Conservation (phyloP, 345 rosid species). For the Microthlaspi erraticum region DNA sequence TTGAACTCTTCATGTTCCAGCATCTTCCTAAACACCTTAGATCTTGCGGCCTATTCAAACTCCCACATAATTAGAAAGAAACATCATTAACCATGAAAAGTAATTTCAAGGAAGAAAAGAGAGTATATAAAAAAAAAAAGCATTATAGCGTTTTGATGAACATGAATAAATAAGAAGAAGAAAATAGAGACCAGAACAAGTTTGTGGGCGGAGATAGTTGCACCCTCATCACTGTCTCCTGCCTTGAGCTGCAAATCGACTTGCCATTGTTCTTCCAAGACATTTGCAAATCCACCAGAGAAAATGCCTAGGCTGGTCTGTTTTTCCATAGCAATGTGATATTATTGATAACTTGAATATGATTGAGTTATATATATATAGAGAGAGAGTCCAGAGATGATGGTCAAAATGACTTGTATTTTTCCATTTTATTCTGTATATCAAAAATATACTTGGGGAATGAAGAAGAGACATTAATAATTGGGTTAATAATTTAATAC, state of each 20-base stretch:
- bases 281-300: not conserved
- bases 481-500: too few species aligned
- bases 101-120: not conserved
- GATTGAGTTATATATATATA: not conserved
- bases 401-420: not conserved
- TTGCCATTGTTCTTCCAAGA: constrained; percentile 7
- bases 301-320: not conserved
- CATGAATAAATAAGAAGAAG: not conserved
- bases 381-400: not conserved
- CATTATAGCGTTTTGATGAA: not conserved
- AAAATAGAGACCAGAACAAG: not conserved
- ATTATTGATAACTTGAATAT: not conserved
- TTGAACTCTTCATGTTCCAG: not conserved
- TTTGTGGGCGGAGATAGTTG: not conserved
- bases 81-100: not conserved
- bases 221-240: not conserved
- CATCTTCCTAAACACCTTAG: not conserved
- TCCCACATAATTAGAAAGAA: not conserved
- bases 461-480: too few species aligned
- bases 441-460: constrained; percentile 14
- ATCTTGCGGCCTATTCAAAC: not conserved
- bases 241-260: constrained; percentile 3
- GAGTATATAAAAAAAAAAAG: too few species aligned
- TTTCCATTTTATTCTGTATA: not conserved
- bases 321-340: not conserved